Conservation (phyloP, 2,329 filamentous ascomycete species). For the Stachybotrys elegans region DNA sequence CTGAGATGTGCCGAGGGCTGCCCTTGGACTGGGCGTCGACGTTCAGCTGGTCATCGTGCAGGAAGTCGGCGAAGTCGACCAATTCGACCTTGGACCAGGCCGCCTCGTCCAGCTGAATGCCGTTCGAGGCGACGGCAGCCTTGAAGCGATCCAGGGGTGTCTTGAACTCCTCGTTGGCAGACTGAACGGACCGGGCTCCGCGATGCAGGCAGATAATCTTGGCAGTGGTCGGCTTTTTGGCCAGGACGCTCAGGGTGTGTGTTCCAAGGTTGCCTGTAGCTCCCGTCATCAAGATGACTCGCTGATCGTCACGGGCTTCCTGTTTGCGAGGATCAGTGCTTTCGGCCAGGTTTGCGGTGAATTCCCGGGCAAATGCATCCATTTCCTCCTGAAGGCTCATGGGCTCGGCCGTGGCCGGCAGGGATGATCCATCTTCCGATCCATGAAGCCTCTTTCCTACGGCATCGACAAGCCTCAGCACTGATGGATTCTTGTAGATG, state of each 20-base stretch:
- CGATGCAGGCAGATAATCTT: slow-evolving; percentile 14
- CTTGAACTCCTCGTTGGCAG: slow-evolving; percentile 3
- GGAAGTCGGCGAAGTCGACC: slow-evolving; percentile 1
- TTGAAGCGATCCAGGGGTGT: neutral
- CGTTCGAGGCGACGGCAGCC: neutral
- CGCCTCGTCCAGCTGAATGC: neutral
- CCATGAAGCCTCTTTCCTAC: neutral
- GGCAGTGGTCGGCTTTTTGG: slow-evolving; percentile 3
- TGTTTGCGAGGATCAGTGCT: neutral
- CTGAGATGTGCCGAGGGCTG: neutral
- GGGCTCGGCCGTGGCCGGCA: neutral
- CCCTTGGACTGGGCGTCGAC: neutral
- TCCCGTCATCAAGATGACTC: slow-evolving; percentile 15
- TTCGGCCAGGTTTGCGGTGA: neutral
- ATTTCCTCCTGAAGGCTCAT: neutral
- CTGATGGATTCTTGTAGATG: slow-evolving; percentile 8
- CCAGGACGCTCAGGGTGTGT: slow-evolving; percentile 10
- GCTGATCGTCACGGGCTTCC: neutral
- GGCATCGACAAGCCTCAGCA: neutral
- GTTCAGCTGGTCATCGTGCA: neutral
- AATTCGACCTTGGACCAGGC: slow-evolving; percentile 5
- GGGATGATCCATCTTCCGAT: neutral
- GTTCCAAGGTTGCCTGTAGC: slow-evolving; percentile 15
- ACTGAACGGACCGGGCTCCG: neutral
- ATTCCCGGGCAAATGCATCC: neutral